Evolutionary conservation across 257 asterid genomes (phyloP).

Genomic region (Gentiana macrophylla): DNA sequence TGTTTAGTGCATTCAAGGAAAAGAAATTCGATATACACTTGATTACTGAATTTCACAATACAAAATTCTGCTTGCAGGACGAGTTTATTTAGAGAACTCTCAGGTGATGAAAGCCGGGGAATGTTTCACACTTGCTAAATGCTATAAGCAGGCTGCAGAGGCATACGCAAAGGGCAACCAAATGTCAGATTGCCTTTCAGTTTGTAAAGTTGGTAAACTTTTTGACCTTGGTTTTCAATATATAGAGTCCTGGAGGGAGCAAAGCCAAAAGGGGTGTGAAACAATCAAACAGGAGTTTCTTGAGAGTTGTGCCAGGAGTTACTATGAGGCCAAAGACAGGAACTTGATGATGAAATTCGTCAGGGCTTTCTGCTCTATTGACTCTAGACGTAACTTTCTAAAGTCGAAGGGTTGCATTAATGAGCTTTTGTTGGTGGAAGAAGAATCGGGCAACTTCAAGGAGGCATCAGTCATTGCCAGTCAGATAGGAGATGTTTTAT

Average conservation of each 20-base stretch:
- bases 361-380: conserved; percentile 32
- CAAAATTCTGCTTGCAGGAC: conserved; percentile 22
- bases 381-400: conserved; percentile 34
- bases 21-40: no score
- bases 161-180: conserved; percentile 34
- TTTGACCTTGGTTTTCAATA: conserved; percentile 37
- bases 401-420: conserved; percentile 29
- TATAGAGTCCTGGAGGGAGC: conserved; percentile 43
- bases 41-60: no score
- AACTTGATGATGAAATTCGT: conserved; percentile 36
- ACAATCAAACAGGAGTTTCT: conserved; percentile 34
- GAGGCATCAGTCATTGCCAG: conserved; percentile 49
- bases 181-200: conserved; percentile 37
- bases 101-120: conserved; percentile 46
- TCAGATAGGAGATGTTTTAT: conserved; percentile 26
- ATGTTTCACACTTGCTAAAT: conserved; percentile 45
- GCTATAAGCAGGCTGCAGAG: conserved; percentile 31
- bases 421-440: conserved; percentile 40
- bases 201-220: conserved; percentile 31
- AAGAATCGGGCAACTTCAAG: conserved; percentile 37
- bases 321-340: conserved; percentile 19
- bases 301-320: conserved; percentile 30
- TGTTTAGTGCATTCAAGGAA: no score
- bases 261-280: conserved; percentile 8
- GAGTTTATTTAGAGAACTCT: conserved; percentile 33